Base-by-base conservation (phyloP, 176 grass and related monocot genomes). In the Neostapfia colusana region DNA sequence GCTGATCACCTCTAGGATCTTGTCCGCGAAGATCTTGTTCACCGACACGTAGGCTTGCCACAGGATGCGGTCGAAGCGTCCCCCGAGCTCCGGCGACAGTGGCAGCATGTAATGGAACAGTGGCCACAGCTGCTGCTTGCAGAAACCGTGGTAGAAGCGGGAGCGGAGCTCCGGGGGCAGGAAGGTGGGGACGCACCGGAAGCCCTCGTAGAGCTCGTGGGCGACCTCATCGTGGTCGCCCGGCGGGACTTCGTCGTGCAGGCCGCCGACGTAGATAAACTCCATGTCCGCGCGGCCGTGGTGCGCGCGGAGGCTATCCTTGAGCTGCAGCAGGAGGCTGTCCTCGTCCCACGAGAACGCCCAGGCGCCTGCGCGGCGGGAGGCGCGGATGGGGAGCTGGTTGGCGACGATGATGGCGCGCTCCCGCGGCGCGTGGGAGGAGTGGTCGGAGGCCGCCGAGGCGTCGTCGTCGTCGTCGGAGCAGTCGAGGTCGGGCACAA, bases 51-150 rank as follows among this genome's bases (percentile, higher is more conserved):
- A 97, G 5, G 94, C 94, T 69, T 97, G 91, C 94, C 94, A 97
- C 4, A 93, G 83, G 39, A 17, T 18, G 10, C 94, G 88, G 81
- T 97, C 94, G 39, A 97, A 97, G 40, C 94, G 90, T 27, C 94
- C 94, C 4, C 94, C 90, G 37, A 97, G 89, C 57, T 97, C 94
- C 6, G 91, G 88, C 51, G 94, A 97, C 41, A 97, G 86, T 20
- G 94, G 94, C 39, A 97, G 91, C 94, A 97, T 93, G 91, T 97
- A 97, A 85, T 97, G 94, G 83, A 97, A 97, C 79, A 97, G 84
- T 68, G 94, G 94, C 94, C 94, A 97, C 51, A 97, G 89, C 84
- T 97, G 94, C 81, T 97, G 91, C 80, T 97, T 97, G 81, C 94
- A 97, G 85, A 97, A 97, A 17, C 94, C 94, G 36, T 89, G 90